These are phyloP conservation scores for Saturnispora kantuleensis DNA, from an alignment of 805 yeast genomes.

Conservation along the genomic window DNA sequence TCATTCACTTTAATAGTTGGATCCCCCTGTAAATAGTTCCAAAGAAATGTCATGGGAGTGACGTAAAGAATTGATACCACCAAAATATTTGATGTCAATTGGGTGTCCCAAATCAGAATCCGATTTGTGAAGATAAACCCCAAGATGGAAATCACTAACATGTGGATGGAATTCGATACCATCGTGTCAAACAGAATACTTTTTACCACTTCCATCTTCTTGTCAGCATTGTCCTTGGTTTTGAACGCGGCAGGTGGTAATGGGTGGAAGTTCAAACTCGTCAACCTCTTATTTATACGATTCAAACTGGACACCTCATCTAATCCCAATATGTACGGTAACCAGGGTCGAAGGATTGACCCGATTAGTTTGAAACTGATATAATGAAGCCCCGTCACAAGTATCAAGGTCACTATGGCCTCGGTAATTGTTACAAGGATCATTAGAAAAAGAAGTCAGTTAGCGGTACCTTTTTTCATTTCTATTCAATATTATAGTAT, in stretches of 20 bases:
- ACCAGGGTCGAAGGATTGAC: background rate
- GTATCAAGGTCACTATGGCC: background rate
- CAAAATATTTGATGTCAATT: background rate
- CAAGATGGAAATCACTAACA: background rate
- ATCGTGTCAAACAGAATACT: background rate
- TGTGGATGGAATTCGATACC: constrained; percentile 4
- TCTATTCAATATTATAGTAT: background rate
- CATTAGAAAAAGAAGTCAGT: background rate
- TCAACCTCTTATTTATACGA: background rate
- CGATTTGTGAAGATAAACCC: background rate
- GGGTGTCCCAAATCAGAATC: background rate
- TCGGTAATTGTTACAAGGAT: background rate
- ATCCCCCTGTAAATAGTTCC: background rate
- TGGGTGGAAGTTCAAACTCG: background rate
- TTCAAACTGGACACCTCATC: background rate
- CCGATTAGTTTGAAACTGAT: background rate
- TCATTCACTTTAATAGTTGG: no score
- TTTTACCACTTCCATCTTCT: no score
- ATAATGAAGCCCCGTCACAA: background rate
- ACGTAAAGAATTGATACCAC: background rate
- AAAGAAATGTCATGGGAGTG: background rate
- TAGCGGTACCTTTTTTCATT: background rate
- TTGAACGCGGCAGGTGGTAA: background rate
- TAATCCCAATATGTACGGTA: background rate
- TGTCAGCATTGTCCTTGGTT: no score